Base-by-base conservation (phyloP, 75 land plant genomes). In the Azolla pinnata region DNA sequence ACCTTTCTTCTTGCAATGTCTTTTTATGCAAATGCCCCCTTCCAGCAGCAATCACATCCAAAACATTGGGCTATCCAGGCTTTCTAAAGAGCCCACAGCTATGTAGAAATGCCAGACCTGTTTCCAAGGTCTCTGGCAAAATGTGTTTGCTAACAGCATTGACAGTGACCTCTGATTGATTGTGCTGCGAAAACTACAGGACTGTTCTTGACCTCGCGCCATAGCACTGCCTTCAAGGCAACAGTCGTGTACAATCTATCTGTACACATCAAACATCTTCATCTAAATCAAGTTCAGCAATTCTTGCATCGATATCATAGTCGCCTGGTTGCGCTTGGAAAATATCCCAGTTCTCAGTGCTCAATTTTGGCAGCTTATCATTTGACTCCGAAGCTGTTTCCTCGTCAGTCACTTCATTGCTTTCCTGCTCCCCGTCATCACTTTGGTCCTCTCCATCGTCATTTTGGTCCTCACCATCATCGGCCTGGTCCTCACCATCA, bases 401-500 rank as follows among this genome's bases (percentile, higher is more conserved):
- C 42, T 7, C 49, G 21, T 18, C 2, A 46, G 4, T 17, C 14
- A 2, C 49, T 4, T 14, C 49, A 3, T 2, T 18, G 14, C n/a
- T 4, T 17, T 17, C 49, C 21, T 3, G 14, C 49, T 23, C 21
- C 17, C n/a, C n/a, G 2, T 46, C 49, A 46, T 4, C 49, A 46
- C 2, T 46, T 12, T 59, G 63, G 19, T 52, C 63, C 0, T 67
- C 70, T 20, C 51, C 70, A 4, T 32, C 54, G 27, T 26, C 26
- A 19, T 21, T 38, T 2, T 34, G 60, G 10, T 23, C 49, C 21
- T 46, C 49, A 3, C 14, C 49, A 46, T 46, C 14, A 38, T 38
- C 12, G 14, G 42, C 63, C 12, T 59, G 63, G 19, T 52, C 63
- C 0, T 67, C 70, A 32, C 51, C 70, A 4, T 32, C 54, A 35